A percentile compares a stretch with the other conserved stretches of the same genome.
phyloP scores from a whole-genome alignment of 805 yeast species.

The Saturnispora dispora region DNA sequence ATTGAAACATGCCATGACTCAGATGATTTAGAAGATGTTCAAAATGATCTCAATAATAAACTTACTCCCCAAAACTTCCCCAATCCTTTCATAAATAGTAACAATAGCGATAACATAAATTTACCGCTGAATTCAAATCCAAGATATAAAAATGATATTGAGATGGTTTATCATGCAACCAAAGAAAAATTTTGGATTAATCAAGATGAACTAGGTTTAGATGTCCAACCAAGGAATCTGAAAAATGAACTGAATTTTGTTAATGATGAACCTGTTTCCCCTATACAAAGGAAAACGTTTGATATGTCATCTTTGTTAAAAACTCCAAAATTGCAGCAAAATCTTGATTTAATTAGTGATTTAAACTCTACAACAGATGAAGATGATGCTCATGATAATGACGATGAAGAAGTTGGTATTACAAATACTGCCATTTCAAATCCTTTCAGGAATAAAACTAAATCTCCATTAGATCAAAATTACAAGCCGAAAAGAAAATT shows the following conservation, averaged over 20 bases:
- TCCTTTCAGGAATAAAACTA: slow-evolving; percentile 16
- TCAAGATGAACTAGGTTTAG: slow-evolving; percentile 26
- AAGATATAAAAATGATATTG: slow-evolving; percentile 31
- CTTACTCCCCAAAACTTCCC: slow-evolving; percentile 11
- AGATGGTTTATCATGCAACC: slow-evolving; percentile 33
- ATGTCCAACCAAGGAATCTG: slow-evolving; percentile 30
- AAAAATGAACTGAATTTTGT: not conserved
- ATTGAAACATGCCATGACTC: slow-evolving; percentile 14
- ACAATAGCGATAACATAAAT: not conserved
- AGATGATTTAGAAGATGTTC: slow-evolving; percentile 16
- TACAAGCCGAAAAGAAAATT: not conserved
- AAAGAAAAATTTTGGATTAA: slow-evolving; percentile 29
- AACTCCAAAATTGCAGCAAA: slow-evolving; percentile 9
- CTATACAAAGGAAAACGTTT: not conserved
- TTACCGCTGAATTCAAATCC: slow-evolving; percentile 1
- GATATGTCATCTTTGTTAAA: slow-evolving; percentile 2
- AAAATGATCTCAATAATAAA: slow-evolving; percentile 8
- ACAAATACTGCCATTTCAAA: slow-evolving; percentile 18
- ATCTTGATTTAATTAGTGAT: not conserved
- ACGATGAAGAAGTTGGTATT: slow-evolving; percentile 13
- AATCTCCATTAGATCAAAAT: not conserved
- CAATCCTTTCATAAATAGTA: slow-evolving; percentile 22
- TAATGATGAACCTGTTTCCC: not conserved
- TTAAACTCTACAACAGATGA: slow-evolving; percentile 2
- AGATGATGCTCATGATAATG: not conserved